Base-by-base conservation (phyloP, 768 basidiomycete species). In the Cubamyces lactineus region DNA sequence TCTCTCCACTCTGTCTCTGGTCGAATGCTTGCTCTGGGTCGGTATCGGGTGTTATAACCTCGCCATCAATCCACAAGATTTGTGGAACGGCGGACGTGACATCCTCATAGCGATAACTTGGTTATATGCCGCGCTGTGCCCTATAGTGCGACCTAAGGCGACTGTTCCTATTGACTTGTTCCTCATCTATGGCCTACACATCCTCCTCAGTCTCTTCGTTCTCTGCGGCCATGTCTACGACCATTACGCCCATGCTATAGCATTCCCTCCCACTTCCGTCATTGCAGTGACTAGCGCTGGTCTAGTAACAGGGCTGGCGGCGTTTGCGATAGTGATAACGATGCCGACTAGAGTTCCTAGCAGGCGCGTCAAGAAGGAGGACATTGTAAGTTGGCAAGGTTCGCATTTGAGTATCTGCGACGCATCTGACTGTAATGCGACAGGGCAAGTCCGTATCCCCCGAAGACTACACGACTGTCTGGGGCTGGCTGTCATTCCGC, bases 261-360 rank as follows among this genome's bases (percentile, higher is more conserved):
- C 82, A 0, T 69, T 82, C 17, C 84, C 82, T 2, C 64, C 76
- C 0, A 59, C 72, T 2, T 16, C 70, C 23, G 53, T 66, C 2
- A 39, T 80, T 4, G 45, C 62, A 0, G 73, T 53, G 0, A 53
- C 76, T n/a, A 67, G 73, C 39, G 68, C 72, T 54, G 86, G 90
- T 70, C 50, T 89, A 34, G 59, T 75, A 8, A 79, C 76, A 0
- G 62, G 85, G 30, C 26, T 78, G 13, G 64, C 74, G 1, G 73
- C 87, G 28, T 57, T 91, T 13, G 63, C 68, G 0, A 71, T 86
- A 5, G 75, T 87, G 13, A 67, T 87, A 21, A 74, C 74, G 1
- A 91, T 91, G 84, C 92, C 91, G 0, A 65, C 92, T 56, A 83
- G 72, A 0, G 69, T 88, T n/a, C 89, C 92, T 4, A 86, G 84